Base-by-base conservation (phyloP, 768 basidiomycete species). In the Tephrocybe sp. region DNA sequence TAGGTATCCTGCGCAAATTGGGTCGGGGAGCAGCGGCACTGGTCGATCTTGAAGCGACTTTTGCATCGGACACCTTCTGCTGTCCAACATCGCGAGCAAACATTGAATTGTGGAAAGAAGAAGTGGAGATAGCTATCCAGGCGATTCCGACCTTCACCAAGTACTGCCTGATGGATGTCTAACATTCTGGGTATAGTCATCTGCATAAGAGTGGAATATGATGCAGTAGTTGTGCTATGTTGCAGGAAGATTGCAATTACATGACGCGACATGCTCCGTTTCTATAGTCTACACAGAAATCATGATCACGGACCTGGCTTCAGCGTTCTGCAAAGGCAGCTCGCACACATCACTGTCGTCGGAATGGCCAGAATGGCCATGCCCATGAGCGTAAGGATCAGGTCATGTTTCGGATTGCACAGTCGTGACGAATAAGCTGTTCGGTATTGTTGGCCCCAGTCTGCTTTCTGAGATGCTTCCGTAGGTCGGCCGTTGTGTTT, bases 1-100 rank as follows among this genome's bases (percentile, higher is more conserved):
- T 43, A n/a, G 11, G 15, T n/a, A 43, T 48, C 5, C 19, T 53
- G 52, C 37, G 18, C 6, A 53, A 48, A 32, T 31, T 53, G 11
- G 42, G 47, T 22, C 25, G 21, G 1, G 52, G 52, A 4, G 36
- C 35, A 7, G 31, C 24, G 25, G 43, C 52, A n/a, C 28, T 53
- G 9, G 15, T 3, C n/a, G 22, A 44, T 27, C 28, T 53, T 25
- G 39, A 44, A 12, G 36, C 43, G 18, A 48, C 52, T 6, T 53
- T 53, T 18, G 19, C 2, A n/a, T 35, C 19, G 9, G 9, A 2
- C 30, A 2, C 6, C 18, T 5, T 5, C 16, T 53, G 47, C 32
- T 53, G 52, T 3, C 2, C 1, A 9, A 15, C 15, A 9, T 26
- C 12, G n/a, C 16, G 9, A 9, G 41, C 27, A 15, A 36, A 44